Percentiles rank a stretch among this genome's conserved stretches.
Conservation (phyloP, 192 early-diverging fungal genomes). For the Podila clonocystis region DNA sequence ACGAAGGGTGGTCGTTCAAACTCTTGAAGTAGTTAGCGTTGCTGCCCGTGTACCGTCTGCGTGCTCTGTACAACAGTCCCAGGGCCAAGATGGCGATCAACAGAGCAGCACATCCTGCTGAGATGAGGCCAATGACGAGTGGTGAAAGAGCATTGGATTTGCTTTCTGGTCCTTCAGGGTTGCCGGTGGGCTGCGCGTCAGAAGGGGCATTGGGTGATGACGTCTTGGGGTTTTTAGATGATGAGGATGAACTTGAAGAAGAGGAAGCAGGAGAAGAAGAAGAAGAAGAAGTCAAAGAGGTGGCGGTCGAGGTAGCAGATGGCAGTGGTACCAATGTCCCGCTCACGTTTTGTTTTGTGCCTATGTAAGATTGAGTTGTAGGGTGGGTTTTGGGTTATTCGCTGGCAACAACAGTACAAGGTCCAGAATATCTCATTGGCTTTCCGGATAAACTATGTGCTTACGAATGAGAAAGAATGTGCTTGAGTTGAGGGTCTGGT, state of each 20-base stretch:
- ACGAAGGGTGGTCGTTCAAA: constrained; percentile 26
- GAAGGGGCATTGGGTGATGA: not conserved
- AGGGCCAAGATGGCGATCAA: constrained; percentile 27
- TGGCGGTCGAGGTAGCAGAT: not conserved
- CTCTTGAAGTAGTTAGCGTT: constrained; percentile 27
- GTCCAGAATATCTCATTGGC: not conserved
- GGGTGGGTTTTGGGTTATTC: not conserved
- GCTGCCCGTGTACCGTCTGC: constrained; percentile 23
- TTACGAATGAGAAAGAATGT: constrained; percentile 40
- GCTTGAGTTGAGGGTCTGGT: constrained; percentile 25
- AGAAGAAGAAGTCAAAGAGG: not conserved
- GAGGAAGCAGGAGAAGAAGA: not conserved
- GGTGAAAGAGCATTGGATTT: constrained; percentile 15
- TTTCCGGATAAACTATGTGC: not conserved
- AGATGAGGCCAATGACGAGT: constrained; percentile 43
- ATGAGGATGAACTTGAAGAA: not conserved
- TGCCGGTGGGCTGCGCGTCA: not conserved
- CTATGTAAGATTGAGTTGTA: not conserved
- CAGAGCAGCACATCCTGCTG: constrained; percentile 22
- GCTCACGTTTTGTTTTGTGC: constrained; percentile 21
- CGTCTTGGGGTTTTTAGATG: not conserved
- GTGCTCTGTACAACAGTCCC: constrained; percentile 17
- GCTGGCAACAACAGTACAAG: not conserved
- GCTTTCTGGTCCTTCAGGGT: not conserved
- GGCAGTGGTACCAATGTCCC: constrained; percentile 23